phyloP scores from a whole-genome alignment of 129 eudicot species.

The carrot (Daucus carota) region DH1_v3.0 NC_030382.2:26954501-26955000 shows the following conservation, averaged over 20 bases:
- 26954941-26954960: slow-evolving; percentile 8
- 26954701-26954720: not conserved
- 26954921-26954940: slow-evolving; percentile 94
- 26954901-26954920: slow-evolving; percentile 57
- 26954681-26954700: no score
- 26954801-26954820: slow-evolving; percentile 15
- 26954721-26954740: not conserved
- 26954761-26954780: slow-evolving; percentile 88
- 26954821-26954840: slow-evolving; percentile 18
- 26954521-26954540: slow-evolving; percentile 48
- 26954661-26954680: no score
- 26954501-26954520: not conserved
- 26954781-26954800: slow-evolving; percentile 61
- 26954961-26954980: not conserved
- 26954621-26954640: not conserved
- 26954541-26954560: slow-evolving; percentile 54
- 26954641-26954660: no score
- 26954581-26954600: slow-evolving; percentile 62
- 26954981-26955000: not conserved
- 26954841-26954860: not conserved
- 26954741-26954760: slow-evolving; percentile 24
- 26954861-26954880: not conserved
- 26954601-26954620: slow-evolving; percentile 80
- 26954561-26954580: slow-evolving; percentile 66
- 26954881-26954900: not conserved